Percentiles rank a stretch among this genome's conserved stretches.
These are phyloP conservation scores for Cochlearia excelsa DNA, from an alignment of 345 rosid genomes.

Conservation along the genomic window DNA sequence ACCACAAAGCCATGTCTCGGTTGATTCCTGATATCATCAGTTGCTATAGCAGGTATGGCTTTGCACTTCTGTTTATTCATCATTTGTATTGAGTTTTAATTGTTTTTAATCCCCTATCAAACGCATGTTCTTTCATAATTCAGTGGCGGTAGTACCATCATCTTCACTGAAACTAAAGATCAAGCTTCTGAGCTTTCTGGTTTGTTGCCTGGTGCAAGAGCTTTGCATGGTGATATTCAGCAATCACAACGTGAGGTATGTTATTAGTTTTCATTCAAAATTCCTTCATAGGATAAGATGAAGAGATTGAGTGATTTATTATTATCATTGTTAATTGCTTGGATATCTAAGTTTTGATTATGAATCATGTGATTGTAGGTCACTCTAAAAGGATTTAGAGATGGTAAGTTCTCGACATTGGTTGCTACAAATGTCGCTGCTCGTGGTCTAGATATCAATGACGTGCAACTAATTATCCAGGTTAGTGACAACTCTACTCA, in stretches of 20 bases:
- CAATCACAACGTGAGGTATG: conserved; percentile 90
- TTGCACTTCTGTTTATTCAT: conserved; percentile 1
- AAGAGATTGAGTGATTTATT: neutral
- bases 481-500: conserved; percentile 37
- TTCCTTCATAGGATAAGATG: neutral
- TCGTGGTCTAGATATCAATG: conserved; percentile 91
- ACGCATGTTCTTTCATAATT: conserved; percentile 11
- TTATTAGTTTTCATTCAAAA: neutral
- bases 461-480: conserved; percentile 94
- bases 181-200: conserved; percentile 90
- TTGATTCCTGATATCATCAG: conserved; percentile 88
- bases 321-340: neutral
- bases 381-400: conserved; percentile 84
- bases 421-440: conserved; percentile 98
- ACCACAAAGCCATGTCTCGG: conserved; percentile 62
- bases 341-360: neutral
- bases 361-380: conserved; percentile 46
- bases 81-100: neutral
- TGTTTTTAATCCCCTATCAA: neutral
- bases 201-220: conserved; percentile 73
- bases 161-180: conserved; percentile 85
- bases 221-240: conserved; percentile 94
- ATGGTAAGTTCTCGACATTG: conserved; percentile 79
- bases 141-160: conserved; percentile 93
- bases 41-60: conserved; percentile 79